These are phyloP conservation scores for Udeniomyces megalosporus DNA, from an alignment of 768 basidiomycete genomes.

Conservation along the genomic window DNA sequence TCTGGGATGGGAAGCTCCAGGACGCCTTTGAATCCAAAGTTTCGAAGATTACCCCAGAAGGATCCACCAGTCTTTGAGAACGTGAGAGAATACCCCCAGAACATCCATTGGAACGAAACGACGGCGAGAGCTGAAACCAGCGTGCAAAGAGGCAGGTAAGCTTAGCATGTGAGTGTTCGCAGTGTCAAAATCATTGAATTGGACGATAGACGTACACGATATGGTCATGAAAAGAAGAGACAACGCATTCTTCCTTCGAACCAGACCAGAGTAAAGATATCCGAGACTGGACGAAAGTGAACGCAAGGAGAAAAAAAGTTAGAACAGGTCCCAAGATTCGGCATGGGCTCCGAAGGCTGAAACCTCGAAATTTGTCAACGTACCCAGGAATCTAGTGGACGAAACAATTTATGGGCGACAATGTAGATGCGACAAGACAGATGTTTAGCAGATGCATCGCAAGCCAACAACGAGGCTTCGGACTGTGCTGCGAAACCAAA, in stretches of 20 bases:
- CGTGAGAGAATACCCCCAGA: conserved; percentile 24
- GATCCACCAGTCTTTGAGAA: conserved; percentile 27
- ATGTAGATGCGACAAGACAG: too few relatives aligned
- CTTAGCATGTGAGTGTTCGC: too few relatives aligned
- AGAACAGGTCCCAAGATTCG: neutral
- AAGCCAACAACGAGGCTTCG: conserved; percentile 63
- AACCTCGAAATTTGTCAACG: neutral
- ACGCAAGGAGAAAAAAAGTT: neutral
- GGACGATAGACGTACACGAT: too few relatives aligned
- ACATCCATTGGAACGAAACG: conserved; percentile 32
- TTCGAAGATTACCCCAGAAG: conserved; percentile 27
- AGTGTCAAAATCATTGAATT: too few relatives aligned
- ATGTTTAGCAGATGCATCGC: too few relatives aligned
- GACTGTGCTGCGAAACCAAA: conserved; percentile 26
- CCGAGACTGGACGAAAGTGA: conserved; percentile 22
- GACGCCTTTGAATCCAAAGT: conserved; percentile 23
- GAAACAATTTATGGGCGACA: too few relatives aligned
- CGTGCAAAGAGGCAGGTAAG: too few relatives aligned
- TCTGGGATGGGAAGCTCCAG: conserved; percentile 28
- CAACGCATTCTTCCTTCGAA: conserved; percentile 47
- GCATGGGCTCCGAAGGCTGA: neutral
- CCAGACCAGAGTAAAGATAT: conserved; percentile 59
- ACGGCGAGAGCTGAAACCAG: conserved; percentile 47
- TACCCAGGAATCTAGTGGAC: neutral
- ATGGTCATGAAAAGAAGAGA: conserved; percentile 39